Percentiles rank a stretch among this genome's conserved stretches.
phyloP scores from a whole-genome alignment of 768 basidiomycete genomes.

The Cubamyces lactineus region DNA sequence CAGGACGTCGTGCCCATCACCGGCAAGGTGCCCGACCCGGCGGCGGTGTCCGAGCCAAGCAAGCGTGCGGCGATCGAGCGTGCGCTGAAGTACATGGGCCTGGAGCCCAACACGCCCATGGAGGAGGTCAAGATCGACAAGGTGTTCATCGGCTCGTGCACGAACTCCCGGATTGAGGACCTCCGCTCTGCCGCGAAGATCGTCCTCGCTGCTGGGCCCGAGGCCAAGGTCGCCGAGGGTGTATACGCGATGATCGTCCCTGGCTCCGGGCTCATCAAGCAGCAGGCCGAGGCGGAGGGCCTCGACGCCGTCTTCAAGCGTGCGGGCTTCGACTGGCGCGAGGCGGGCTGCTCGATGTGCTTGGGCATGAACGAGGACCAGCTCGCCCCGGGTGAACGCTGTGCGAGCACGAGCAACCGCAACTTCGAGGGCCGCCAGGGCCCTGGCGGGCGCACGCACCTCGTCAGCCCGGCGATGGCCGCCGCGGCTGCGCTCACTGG shows the following conservation, averaged over 20 bases:
- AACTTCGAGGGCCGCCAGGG: constrained; percentile 70
- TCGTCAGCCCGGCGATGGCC: constrained; percentile 70
- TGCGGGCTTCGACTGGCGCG: constrained; percentile 70
- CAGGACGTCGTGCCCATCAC: constrained; percentile 64
- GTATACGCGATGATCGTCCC: constrained; percentile 70
- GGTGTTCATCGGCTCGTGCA: constrained; percentile 71
- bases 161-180: constrained; percentile 70
- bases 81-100: constrained; percentile 65
- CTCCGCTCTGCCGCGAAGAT: constrained; percentile 62
- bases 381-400: constrained; percentile 57
- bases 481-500: constrained; percentile 66
- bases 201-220: constrained; percentile 51
- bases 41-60: constrained; percentile 46
- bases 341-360: constrained; percentile 75
- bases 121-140: constrained; percentile 64
- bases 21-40: constrained; percentile 58
- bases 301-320: constrained; percentile 64
- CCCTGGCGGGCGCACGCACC: constrained; percentile 63
- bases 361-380: constrained; percentile 74
- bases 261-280: constrained; percentile 67
- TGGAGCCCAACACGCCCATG: constrained; percentile 55
- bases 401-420: constrained; percentile 66
- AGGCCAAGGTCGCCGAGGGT: constrained; percentile 52
- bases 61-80: constrained; percentile 52
- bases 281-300: constrained; percentile 68